Base-by-base conservation (phyloP, 768 basidiomycete species). In the Leccinum subgranulosum region DNA sequence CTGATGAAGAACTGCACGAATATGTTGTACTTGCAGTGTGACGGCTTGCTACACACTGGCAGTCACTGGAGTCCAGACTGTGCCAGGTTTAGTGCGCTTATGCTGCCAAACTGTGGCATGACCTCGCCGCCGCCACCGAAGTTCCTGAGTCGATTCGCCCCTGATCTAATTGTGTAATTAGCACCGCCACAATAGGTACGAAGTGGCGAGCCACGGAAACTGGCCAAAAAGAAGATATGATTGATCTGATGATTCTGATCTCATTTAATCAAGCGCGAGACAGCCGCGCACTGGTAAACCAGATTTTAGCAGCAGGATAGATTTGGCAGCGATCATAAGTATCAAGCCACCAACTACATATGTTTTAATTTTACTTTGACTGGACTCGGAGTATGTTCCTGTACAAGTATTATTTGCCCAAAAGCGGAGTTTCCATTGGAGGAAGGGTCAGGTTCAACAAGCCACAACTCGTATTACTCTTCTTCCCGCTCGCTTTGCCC, bases 401-500 rank as follows among this genome's bases (percentile, higher is more conserved):
- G 31, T 31, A 11, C 29, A 31, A 31, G 31, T 29, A 10, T 29
- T 29, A 3, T 25, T 25, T 25, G 25, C 25, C 25, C 31, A 33
- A 50, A 50, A 50, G 29, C 49, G 49, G 49, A 50, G 49, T 50
- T 50, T n/a, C 46, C 46, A 17, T 33, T 33, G 31, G 31, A 39
- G 17, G 36, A 17, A 39, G 25, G 12, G 19, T 23, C 45, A 21
- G 23, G 19, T 27, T 17, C 23, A 23, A 14, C 23, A 23, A 14
- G 27, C 34, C 34, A 25, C 23, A 23, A 23, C 54, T 54, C 34
- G 49, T 48, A 39, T 31, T 31, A 31, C 29, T 28, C 25, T 21
- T 54, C 58, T 34, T 47, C 61, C 23, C 64, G 58, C 64, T 51
- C 34, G 46, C 14, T 43, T 39, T 41, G 39, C 49, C 19, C 41